Percentiles rank a stretch among this genome's conserved stretches.
Conservation (phyloP, 1,139 yeast genomes). For the Geotrichum bryndzae region DNA sequence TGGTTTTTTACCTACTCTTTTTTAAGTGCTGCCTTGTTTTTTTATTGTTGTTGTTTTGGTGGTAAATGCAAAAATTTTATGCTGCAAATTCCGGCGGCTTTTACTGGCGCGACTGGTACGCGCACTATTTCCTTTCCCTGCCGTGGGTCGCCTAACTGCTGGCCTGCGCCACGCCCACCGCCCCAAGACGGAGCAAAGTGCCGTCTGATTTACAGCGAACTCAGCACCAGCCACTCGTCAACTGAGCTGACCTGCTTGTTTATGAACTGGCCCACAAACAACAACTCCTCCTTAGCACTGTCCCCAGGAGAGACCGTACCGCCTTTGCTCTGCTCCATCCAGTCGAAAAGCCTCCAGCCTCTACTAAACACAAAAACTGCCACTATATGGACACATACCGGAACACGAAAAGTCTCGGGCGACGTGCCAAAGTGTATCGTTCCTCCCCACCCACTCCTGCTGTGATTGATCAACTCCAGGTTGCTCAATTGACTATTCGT, state of each 20-base stretch:
- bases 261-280: not conserved
- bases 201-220: not conserved
- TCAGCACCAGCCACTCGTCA: slow-evolving; percentile 9
- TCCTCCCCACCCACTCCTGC: slow-evolving; percentile 6
- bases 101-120: not conserved
- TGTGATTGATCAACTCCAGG: not conserved
- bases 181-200: not conserved
- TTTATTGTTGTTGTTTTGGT: not conserved
- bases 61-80: not conserved
- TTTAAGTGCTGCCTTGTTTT: not conserved
- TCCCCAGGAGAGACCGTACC: not conserved
- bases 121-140: not conserved
- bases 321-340: not conserved
- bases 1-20: not conserved
- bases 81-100: not conserved
- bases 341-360: slow-evolving; percentile 4
- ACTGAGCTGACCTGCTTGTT: not conserved
- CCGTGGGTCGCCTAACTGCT: not conserved
- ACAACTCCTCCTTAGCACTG: not conserved
- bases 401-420: slow-evolving; percentile 1
- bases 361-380: slow-evolving; percentile 10
- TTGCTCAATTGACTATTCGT: not conserved
- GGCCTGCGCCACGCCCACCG: not conserved
- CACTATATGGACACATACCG: slow-evolving; percentile 11
- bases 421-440: not conserved